Evolutionary conservation across 2,329 filamentous ascomycete species (phyloP).

Genomic region (Teratosphaeria pseudoeucalypti): DNA sequence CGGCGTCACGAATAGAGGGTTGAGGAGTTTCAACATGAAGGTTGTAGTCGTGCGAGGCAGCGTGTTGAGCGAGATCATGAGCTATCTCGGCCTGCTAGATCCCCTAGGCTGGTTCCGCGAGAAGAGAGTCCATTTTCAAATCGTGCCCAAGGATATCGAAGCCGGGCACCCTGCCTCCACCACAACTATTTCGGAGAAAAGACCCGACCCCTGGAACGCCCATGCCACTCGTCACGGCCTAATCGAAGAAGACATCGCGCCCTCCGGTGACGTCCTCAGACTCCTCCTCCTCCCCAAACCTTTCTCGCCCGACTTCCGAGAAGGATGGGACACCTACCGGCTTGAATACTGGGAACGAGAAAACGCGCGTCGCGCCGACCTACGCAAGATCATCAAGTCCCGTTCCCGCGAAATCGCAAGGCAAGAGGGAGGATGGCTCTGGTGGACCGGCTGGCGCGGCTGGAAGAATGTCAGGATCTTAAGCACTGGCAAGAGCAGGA

Average conservation of each 20-base stretch:
- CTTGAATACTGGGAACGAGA: constrained; percentile 95
- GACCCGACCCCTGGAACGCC: constrained; percentile 24
- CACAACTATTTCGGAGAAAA: background rate
- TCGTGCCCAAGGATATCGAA: constrained; percentile 31
- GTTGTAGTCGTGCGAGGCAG: constrained; percentile 77
- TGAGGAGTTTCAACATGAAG: constrained; percentile 91
- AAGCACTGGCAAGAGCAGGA: constrained; percentile 14
- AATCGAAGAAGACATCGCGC: constrained; percentile 78
- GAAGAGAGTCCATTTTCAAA: constrained; percentile 25
- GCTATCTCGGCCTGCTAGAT: constrained; percentile 24
- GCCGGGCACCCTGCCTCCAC: constrained; percentile 14
- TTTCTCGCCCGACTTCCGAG: constrained; percentile 85
- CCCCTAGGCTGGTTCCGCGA: constrained; percentile 23
- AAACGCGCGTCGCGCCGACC: constrained; percentile 71
- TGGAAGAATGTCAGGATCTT: constrained; percentile 28
- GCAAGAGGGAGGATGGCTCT: constrained; percentile 60
- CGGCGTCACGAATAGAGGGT: constrained; percentile 73
- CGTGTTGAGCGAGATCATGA: constrained; percentile 71
- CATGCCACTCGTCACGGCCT: constrained; percentile 23
- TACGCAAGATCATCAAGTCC: constrained; percentile 60
- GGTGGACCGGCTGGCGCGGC: constrained; percentile 71
- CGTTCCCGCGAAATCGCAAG: constrained; percentile 60
- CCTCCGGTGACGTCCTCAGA: constrained; percentile 85
- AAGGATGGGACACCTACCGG: constrained; percentile 94
- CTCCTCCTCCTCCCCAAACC: constrained; percentile 84